Evolutionary conservation across 164 flowering plant genomes (phyloP).

Genomic region (Vitis rotundifolia): DNA sequence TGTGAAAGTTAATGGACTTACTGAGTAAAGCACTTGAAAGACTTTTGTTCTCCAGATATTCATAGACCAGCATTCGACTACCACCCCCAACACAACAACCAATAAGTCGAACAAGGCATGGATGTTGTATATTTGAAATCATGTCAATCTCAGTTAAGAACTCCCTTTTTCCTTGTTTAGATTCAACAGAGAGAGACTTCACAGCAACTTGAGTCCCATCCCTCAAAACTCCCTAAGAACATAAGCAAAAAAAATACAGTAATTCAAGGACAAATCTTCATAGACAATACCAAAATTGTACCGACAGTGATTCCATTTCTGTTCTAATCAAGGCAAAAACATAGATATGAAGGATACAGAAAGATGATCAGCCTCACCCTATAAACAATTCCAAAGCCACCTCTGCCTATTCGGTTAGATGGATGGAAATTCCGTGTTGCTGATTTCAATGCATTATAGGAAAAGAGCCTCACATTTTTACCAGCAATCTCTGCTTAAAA

Average conservation of each 20-base stretch:
- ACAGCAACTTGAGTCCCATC: no score
- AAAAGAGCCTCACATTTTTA: conserved; percentile 24
- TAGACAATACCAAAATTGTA: no score
- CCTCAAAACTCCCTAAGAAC: no score
- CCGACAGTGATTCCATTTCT: no score
- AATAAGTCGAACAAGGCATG: conserved; percentile 26
- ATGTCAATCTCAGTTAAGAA: conserved; percentile 28
- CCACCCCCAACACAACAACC: conserved; percentile 24
- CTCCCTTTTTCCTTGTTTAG: conserved; percentile 27
- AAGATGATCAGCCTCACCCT: conserved; percentile 3
- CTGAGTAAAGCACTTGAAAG: conserved; percentile 17
- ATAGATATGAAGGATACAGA: no score
- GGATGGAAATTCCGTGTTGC: conserved; percentile 24
- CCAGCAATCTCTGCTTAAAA: conserved; percentile 12
- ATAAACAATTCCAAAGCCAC: conserved; percentile 24
- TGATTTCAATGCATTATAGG: conserved; percentile 18
- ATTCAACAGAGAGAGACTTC: conserved; percentile 8
- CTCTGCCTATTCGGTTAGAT: conserved; percentile 17
- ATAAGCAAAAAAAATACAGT: no score
- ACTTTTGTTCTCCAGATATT: conserved; percentile 27
- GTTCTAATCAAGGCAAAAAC: no score
- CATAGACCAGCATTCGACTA: conserved; percentile 23
- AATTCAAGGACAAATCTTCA: no score
- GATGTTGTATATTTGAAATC: conserved; percentile 26
- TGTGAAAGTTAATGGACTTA: background rate